A percentile compares a stretch with the other conserved stretches of the same genome.
Evolutionary conservation across 2,329 filamentous ascomycete species (phyloP).

Genomic region (Ilyonectria destructans): DNA sequence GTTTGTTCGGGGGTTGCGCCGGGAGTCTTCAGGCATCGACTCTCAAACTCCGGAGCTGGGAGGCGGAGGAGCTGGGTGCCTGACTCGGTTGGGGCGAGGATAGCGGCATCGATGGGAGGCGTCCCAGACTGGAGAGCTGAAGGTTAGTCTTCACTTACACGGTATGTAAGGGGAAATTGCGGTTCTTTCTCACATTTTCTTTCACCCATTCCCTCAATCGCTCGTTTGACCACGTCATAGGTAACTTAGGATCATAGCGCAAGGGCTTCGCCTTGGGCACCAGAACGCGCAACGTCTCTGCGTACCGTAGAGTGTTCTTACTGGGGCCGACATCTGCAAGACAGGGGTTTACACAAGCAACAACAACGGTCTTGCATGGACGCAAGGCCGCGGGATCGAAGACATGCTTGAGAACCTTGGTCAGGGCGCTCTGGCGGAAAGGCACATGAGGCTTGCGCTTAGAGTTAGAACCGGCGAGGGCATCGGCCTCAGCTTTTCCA

Average conservation of each 20-base stretch:
- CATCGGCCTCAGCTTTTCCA: constrained; percentile 58
- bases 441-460: constrained; percentile 59
- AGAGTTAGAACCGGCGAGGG: constrained; percentile 13
- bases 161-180: background rate
- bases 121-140: constrained; percentile 56
- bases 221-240: constrained; percentile 60
- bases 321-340: constrained; percentile 61
- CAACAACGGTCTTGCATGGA: constrained; percentile 60
- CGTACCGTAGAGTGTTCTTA: constrained; percentile 66
- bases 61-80: constrained; percentile 61
- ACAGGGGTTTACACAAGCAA: constrained; percentile 66
- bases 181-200: constrained; percentile 55
- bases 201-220: constrained; percentile 59
- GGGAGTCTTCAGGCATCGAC: constrained; percentile 58
- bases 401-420: constrained; percentile 65
- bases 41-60: constrained; percentile 57
- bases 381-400: constrained; percentile 61
- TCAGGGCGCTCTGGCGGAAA: constrained; percentile 64
- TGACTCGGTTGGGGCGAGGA: constrained; percentile 59
- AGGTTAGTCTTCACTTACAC: background rate
- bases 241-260: constrained; percentile 47
- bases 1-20: constrained; percentile 58
- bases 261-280: constrained; percentile 49
- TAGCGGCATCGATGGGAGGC: constrained; percentile 52
- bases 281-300: constrained; percentile 62